Percentiles rank a stretch among this genome's conserved stretches.
Evolutionary conservation across 2,329 filamentous ascomycete genomes (phyloP).

Genomic region (Magnaporthiopsis poae): DNA sequence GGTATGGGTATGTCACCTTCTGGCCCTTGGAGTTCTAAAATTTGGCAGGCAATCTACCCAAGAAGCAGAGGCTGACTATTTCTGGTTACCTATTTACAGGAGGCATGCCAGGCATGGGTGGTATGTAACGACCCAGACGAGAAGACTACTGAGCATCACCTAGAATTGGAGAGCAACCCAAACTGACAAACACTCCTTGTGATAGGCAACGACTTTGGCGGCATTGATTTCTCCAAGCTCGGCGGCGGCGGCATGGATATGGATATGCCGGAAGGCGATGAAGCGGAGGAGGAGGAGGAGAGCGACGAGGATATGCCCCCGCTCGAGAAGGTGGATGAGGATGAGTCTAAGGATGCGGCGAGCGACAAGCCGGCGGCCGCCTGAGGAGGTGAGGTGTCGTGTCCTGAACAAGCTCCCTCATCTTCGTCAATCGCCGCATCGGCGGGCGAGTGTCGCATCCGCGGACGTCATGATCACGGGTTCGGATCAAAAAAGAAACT

Average conservation of each 20-base stretch:
- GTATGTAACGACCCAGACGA: slow-evolving; percentile 23
- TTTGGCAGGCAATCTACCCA: slow-evolving; percentile 3
- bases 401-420: neutral
- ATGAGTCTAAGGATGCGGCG: slow-evolving; percentile 24
- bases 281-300: slow-evolving; percentile 37
- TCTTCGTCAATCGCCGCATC: neutral
- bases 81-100: slow-evolving; percentile 24
- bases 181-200: slow-evolving; percentile 14
- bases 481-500: neutral
- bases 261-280: slow-evolving; percentile 36
- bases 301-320: slow-evolving; percentile 76
- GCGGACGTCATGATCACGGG: neutral
- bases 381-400: neutral
- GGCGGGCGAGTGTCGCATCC: neutral
- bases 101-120: slow-evolving; percentile 46
- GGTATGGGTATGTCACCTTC: slow-evolving; percentile 39
- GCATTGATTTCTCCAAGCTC: slow-evolving; percentile 91
- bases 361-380: slow-evolving; percentile 23
- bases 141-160: neutral
- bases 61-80: neutral
- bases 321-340: slow-evolving; percentile 52
- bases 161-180: neutral
- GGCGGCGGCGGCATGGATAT: slow-evolving; percentile 46
- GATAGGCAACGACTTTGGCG: slow-evolving; percentile 61
- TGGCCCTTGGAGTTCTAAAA: neutral